phyloP scores from a whole-genome alignment of 1,284 basidiomycete species.

The Trichosporon sp. region DNA sequence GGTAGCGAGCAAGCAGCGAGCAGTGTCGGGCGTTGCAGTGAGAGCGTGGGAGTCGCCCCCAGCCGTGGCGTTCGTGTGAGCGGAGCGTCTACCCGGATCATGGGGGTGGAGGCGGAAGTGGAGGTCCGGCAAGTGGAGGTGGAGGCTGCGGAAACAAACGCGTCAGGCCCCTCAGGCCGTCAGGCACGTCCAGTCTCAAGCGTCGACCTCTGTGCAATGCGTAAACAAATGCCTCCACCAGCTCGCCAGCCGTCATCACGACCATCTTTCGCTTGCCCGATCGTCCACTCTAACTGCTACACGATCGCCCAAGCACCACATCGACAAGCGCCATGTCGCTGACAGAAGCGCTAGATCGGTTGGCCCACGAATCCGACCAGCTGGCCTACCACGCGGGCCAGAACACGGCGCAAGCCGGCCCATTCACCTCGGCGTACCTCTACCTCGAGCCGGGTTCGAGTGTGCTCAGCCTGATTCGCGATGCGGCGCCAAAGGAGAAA shows the following conservation, averaged over 20 bases:
- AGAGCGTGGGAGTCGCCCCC: not conserved
- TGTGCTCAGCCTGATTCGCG: constrained; percentile 38
- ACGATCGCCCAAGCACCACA: not conserved
- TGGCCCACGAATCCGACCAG: constrained; percentile 33
- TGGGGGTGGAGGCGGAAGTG: not conserved
- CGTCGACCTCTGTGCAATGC: not conserved
- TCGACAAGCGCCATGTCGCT: constrained; percentile 35
- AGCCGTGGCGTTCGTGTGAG: not conserved
- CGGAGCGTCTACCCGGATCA: not conserved
- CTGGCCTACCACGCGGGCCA: constrained; percentile 29
- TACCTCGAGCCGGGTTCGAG: constrained; percentile 17
- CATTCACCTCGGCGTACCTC: constrained; percentile 38
- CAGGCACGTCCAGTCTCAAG: too few relatives aligned
- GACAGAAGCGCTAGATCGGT: constrained; percentile 30
- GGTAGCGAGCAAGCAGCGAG: too few relatives aligned
- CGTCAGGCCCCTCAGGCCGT: too few relatives aligned
- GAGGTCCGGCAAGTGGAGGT: not conserved
- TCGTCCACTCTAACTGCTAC: too few relatives aligned
- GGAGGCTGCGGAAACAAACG: constrained; percentile 11
- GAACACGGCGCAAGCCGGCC: constrained; percentile 32
- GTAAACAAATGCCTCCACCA: constrained; percentile 15
- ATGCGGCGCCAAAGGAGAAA: constrained; percentile 36
- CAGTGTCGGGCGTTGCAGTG: not conserved
- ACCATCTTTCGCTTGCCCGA: not conserved
- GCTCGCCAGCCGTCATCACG: not conserved